Conservation (phyloP, 2,329 filamentous ascomycete species). For the Decorospora gaudefroyi region DNA sequence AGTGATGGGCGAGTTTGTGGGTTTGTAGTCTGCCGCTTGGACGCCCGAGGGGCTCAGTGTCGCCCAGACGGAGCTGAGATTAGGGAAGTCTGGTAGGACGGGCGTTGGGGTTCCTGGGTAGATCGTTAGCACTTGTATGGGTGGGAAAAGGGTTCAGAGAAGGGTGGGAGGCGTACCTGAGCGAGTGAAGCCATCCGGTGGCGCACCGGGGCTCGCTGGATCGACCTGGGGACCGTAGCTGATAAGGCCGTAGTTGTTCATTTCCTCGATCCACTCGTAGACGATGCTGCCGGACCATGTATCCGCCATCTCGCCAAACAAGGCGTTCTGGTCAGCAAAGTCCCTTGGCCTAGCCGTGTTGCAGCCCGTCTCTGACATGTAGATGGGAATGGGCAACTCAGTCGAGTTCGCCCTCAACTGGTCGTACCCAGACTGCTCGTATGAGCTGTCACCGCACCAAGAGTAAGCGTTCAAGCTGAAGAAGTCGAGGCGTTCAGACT, state of each 20-base stretch:
- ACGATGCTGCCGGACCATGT: slow-evolving; percentile 78
- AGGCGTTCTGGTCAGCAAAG: slow-evolving; percentile 74
- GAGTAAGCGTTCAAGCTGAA: slow-evolving; percentile 86
- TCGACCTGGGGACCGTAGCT: slow-evolving; percentile 69
- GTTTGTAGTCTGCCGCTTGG: slow-evolving; percentile 66
- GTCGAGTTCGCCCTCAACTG: slow-evolving; percentile 68
- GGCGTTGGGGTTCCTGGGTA: slow-evolving; percentile 67
- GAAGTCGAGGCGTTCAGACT: slow-evolving; percentile 73
- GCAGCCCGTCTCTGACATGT: slow-evolving; percentile 82
- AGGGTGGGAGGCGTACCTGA: slow-evolving; percentile 49
- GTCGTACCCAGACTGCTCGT: slow-evolving; percentile 69
- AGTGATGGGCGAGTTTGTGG: slow-evolving; percentile 63
- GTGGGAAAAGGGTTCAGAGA: background rate
- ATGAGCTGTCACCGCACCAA: slow-evolving; percentile 56
- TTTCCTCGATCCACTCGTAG: slow-evolving; percentile 88
- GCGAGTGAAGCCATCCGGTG: slow-evolving; percentile 70
- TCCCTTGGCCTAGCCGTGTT: slow-evolving; percentile 65
- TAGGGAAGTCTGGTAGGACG: slow-evolving; percentile 74
- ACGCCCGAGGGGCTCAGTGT: slow-evolving; percentile 72
- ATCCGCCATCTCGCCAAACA: slow-evolving; percentile 76
- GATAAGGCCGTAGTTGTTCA: slow-evolving; percentile 80
- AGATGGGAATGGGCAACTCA: slow-evolving; percentile 66
- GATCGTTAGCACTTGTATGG: background rate
- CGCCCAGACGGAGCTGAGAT: slow-evolving; percentile 77
- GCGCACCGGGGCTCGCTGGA: slow-evolving; percentile 50